These are phyloP conservation scores for Penicillium arizonense DNA, from an alignment of 495 filamentous ascomycete genomes.

Conservation along the genomic window DNA sequence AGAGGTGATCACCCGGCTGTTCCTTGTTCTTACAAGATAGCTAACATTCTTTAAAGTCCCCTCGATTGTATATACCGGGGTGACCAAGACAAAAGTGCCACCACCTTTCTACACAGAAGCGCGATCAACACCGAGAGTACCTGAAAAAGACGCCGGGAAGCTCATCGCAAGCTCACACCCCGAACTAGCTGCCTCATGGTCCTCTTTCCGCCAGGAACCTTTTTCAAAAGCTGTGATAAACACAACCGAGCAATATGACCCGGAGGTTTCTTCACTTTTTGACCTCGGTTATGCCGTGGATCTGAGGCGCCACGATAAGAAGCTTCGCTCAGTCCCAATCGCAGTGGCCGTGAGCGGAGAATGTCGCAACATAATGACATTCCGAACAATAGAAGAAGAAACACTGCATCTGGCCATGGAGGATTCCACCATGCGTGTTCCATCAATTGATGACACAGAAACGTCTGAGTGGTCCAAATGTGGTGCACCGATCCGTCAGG, in stretches of 20 bases:
- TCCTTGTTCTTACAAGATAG: neutral
- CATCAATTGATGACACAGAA: conserved; percentile 39
- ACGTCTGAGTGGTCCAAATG: conserved; percentile 54
- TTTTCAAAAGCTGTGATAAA: conserved; percentile 30
- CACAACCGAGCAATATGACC: conserved; percentile 34
- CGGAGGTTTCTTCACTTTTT: conserved; percentile 37
- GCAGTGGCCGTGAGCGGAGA: conserved; percentile 42
- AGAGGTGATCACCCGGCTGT: conserved; percentile 18
- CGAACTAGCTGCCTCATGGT: conserved; percentile 36
- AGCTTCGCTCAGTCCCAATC: conserved; percentile 38
- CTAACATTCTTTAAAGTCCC: conserved; percentile 23
- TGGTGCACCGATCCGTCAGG: conserved; percentile 59
- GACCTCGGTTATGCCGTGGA: conserved; percentile 43
- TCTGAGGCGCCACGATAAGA: conserved; percentile 24
- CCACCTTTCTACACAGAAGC: conserved; percentile 18
- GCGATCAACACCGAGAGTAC: conserved; percentile 10
- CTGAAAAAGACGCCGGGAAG: conserved; percentile 12
- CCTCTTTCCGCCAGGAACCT: conserved; percentile 28
- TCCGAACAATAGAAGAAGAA: conserved; percentile 37
- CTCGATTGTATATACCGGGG: conserved; percentile 32
- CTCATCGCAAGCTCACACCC: conserved; percentile 33
- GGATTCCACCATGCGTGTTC: conserved; percentile 19
- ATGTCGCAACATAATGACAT: conserved; percentile 40
- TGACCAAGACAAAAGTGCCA: conserved; percentile 28
- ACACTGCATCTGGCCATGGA: conserved; percentile 26